Conservation (phyloP, 2,329 filamentous ascomycete species). For the Thielaviopsis euricoi region DNA sequence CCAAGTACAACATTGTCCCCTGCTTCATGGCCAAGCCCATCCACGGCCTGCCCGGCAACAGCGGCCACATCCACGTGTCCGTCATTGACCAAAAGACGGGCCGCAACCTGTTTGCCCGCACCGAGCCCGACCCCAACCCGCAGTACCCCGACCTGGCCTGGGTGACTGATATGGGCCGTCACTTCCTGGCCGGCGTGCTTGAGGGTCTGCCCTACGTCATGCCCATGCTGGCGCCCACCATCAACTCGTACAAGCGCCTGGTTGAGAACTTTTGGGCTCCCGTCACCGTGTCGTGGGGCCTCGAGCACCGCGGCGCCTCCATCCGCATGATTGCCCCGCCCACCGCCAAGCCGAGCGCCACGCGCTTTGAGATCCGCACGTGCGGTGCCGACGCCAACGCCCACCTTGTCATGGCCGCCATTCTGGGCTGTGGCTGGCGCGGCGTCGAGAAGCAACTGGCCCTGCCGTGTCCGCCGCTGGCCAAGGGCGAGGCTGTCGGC, state of each 20-base stretch:
- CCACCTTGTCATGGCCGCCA: slow-evolving; percentile 69
- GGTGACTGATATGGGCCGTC: slow-evolving; percentile 74
- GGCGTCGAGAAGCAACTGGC: slow-evolving; percentile 85
- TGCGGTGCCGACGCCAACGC: slow-evolving; percentile 90
- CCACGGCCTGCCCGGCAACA: slow-evolving; percentile 82
- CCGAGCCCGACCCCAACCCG: slow-evolving; percentile 52
- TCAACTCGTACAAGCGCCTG: slow-evolving; percentile 95
- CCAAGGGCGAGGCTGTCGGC: slow-evolving; percentile 70
- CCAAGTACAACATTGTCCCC: slow-evolving; percentile 78
- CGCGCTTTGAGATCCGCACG: slow-evolving; percentile 82
- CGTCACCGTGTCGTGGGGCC: slow-evolving; percentile 90
- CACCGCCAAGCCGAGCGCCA: slow-evolving; percentile 67
- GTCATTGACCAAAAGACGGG: slow-evolving; percentile 59
- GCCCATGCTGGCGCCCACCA: slow-evolving; percentile 82
- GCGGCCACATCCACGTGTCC: slow-evolving; percentile 89
- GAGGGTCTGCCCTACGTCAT: slow-evolving; percentile 86
- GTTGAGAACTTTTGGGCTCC: slow-evolving; percentile 99
- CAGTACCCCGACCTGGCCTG: slow-evolving; percentile 59
- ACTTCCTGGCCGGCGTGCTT: slow-evolving; percentile 84
- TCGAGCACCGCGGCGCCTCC: slow-evolving; percentile 86
- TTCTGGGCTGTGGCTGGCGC: slow-evolving; percentile 76
- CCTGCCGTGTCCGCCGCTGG: slow-evolving; percentile 66
- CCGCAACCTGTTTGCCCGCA: slow-evolving; percentile 69
- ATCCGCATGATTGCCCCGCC: slow-evolving; percentile 82
- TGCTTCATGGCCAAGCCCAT: slow-evolving; percentile 98